Percentiles rank a stretch among this genome's conserved stretches.
phyloP scores from a whole-genome alignment of 805 yeast species.

The Pichia californica region DNA sequence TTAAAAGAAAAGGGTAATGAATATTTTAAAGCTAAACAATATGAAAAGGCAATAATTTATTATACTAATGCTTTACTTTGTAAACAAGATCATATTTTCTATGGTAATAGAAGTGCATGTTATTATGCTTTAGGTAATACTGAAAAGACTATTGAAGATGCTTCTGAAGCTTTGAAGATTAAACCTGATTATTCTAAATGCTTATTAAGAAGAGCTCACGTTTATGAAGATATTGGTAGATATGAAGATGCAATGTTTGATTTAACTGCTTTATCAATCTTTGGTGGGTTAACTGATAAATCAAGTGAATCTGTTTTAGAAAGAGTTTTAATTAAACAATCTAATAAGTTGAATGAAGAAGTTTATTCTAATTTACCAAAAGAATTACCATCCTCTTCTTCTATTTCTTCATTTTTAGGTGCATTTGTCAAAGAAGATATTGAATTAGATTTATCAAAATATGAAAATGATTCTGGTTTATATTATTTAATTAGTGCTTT shows the following conservation, averaged over 20 bases:
- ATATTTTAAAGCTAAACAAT: conserved; percentile 63
- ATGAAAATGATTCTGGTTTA: conserved; percentile 55
- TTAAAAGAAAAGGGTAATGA: conserved; percentile 88
- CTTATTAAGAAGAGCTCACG: conserved; percentile 85
- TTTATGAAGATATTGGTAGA: conserved; percentile 74
- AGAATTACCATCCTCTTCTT: conserved; percentile 74
- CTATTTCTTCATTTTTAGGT: conserved; percentile 79
- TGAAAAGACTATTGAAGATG: conserved; percentile 82
- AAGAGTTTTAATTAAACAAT: conserved; percentile 74
- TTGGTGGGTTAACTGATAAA: conserved; percentile 71
- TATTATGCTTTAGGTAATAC: conserved; percentile 74
- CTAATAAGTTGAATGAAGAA: conserved; percentile 64
- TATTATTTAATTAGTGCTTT: conserved; percentile 61
- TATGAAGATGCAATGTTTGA: conserved; percentile 87
- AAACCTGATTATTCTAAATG: conserved; percentile 92
- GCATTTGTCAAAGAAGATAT: conserved; percentile 61
- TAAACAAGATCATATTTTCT: conserved; percentile 80
- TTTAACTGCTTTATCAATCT: conserved; percentile 79
- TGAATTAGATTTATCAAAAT: conserved; percentile 38
- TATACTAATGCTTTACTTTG: conserved; percentile 74
- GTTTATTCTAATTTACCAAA: conserved; percentile 44
- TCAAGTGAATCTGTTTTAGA: conserved; percentile 77
- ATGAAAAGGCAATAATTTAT: conserved; percentile 67
- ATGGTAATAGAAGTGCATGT: conserved; percentile 95
- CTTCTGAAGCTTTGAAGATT: conserved; percentile 76